Conservation (phyloP, 768 basidiomycete species). For the Kwoniella botswanensis region DNA sequence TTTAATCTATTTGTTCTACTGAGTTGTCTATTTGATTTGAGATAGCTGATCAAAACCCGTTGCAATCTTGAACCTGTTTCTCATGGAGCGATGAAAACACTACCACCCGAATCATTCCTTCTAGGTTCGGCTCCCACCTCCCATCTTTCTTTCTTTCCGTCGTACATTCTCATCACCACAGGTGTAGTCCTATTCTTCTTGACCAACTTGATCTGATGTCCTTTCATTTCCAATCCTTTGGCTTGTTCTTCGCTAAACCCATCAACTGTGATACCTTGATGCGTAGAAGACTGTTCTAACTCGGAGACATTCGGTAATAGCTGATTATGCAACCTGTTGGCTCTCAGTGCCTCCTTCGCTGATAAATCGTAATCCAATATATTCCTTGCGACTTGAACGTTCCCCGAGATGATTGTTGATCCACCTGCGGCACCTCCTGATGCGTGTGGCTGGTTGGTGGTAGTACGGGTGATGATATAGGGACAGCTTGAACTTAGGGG, state of each 20-base stretch:
- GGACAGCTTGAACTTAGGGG: conserved; percentile 51
- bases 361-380: conserved; percentile 44
- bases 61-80: too few species aligned
- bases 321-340: conserved; percentile 48
- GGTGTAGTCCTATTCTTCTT: conserved; percentile 36
- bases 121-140: conserved; percentile 38
- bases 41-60: too few species aligned
- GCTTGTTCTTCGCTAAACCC: conserved; percentile 40
- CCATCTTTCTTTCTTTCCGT: conserved; percentile 21
- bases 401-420: conserved; percentile 50
- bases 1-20: too few species aligned
- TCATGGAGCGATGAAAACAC: conserved; percentile 19
- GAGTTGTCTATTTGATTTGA: too few species aligned
- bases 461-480: conserved; percentile 43
- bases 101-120: conserved; percentile 36
- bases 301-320: conserved; percentile 40
- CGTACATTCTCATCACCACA: conserved; percentile 31
- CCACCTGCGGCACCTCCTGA: conserved; percentile 50
- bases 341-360: conserved; percentile 38
- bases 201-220: conserved; percentile 45
- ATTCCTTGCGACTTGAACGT: conserved; percentile 47
- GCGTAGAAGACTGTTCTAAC: conserved; percentile 27
- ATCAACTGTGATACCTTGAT: conserved; percentile 29
- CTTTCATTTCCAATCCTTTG: conserved; percentile 31
- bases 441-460: conserved; percentile 26